Evolutionary conservation across 208 protist species (phyloP), one percentile per base, ranked within the genome.

Genomic region (Phytomonas francai): DNA sequence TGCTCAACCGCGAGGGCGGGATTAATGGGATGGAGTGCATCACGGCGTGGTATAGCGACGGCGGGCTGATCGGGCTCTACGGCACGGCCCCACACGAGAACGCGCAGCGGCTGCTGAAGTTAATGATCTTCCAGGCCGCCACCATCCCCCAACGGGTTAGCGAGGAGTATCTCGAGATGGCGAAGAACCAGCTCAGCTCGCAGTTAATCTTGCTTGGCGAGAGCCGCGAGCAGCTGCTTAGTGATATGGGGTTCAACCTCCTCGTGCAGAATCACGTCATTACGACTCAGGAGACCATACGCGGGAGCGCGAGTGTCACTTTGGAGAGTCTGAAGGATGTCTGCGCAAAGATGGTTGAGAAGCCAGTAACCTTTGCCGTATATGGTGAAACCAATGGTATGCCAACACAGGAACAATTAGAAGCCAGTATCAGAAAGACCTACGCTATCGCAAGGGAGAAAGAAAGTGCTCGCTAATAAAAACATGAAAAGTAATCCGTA

Each of bases 21-120:
- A 51, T 97, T 28, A 79, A 95, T 69, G 85, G 89, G 49, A 72
- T 94, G 76, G 88, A 97, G 69, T 92, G 87, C 73, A 91, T 97
- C 69, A 94, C 90, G 14, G 88, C 89, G n/a, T 92, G 87, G 88
- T 96, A 95, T 74, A 95, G 85, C 70, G 87, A 95, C 39, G 85
- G 80, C 27, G 92, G 92, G 28, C 76, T 95, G 7, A 77, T 97
- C 64, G 92, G 92, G 0, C 76, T 97, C 33, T 97, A 97, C 75
- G 92, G 88, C 42, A 85, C 75, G 34, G 88, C 92, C 14, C 78
- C 79, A 22, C 92, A 97, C 79, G 83, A 94, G 63, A 67, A 88
- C 66, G 83, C 80, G 29, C 39, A 78, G 57, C 67, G 81, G 27
- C 72, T 97, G 31, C 62, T 93, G 54, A 76, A 81, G 49, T 77